Evolutionary conservation across 495 filamentous ascomycete species (phyloP), one percentile per base, ranked within the genome.

Genomic region (Penicillium antarcticum): DNA sequence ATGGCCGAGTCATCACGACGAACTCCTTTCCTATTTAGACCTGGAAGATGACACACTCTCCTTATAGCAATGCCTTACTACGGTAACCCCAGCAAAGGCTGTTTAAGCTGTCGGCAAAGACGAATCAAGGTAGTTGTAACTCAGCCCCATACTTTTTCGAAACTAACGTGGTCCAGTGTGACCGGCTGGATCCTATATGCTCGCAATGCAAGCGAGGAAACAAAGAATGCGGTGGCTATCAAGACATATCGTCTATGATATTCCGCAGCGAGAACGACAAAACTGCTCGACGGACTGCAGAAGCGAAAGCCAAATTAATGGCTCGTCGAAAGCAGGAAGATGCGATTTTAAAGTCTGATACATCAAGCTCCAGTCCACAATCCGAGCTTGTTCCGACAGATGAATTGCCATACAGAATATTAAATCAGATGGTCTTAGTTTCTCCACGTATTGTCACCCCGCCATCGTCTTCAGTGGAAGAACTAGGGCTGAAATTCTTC

Each of bases 251-350:
- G 24, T 40, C 57, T 24, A n/a, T 58, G 2, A 11, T 63, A 35
- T 63, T 63, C 45, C 57, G 61, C 14, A 40, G 55, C 26, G 61
- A 63, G 43, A 63, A 56, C 33, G 61, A 57, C 16, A 63, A 51
- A 34, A 50, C 61, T 23, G 54, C 54, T 12, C 54, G 45, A 17
- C 52, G 57, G 26, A 53, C 53, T 40, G 58, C 55, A 19, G 45
- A 23, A 13, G 55, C 58, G 34, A 61, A 61, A 18, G 38, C 51
- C 17, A 55, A 38, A 36, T 36, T 44, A 23, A 32, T 52, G 36
- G 45, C 51, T n/a, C 41, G 52, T 2, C 57, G 49, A 33, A 45
- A 36, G 36, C 33, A 43, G 40, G 21, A 51, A 17, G 52, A 55
- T 14, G 29, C 41, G 5, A 19, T 39, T 21, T 23, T 35, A 23